Percentiles rank a stretch among this genome's conserved stretches.
Conservation (phyloP, 345 rosid species). For the Eucalyptus regnans region DNA sequence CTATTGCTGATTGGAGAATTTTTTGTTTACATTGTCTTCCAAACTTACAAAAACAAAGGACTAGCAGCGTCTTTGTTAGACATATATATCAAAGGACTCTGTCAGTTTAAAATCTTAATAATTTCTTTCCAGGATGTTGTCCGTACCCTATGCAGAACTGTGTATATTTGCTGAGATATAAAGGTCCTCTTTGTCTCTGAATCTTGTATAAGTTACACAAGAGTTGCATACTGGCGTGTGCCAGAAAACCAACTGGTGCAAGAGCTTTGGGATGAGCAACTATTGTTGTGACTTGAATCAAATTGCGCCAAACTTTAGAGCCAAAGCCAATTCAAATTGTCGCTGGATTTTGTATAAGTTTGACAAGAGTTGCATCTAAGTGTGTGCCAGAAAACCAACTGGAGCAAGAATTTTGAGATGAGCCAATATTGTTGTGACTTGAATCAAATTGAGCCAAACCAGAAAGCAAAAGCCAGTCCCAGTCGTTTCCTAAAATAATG, state of each 20-base stretch:
- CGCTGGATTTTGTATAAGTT: neutral
- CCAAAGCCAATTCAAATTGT: neutral
- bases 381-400: neutral
- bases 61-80: neutral
- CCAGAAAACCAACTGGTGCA: neutral
- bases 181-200: neutral
- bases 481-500: neutral
- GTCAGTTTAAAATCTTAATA: neutral
- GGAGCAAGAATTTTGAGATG: neutral
- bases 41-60: neutral
- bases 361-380: neutral
- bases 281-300: neutral
- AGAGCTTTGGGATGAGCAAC: neutral
- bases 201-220: neutral
- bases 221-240: neutral
- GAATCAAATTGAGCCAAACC: neutral
- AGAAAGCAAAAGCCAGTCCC: neutral
- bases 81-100: neutral
- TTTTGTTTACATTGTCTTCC: neutral
- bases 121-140: neutral
- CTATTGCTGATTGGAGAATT: neutral
- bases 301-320: neutral
- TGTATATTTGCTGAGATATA: neutral
- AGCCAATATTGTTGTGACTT: neutral
- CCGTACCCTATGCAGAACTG: neutral